Evolutionary conservation across 2,329 filamentous ascomycete genomes (phyloP), one percentile per base, ranked within the genome.

Genomic region (Epichloe hybrida): DNA sequence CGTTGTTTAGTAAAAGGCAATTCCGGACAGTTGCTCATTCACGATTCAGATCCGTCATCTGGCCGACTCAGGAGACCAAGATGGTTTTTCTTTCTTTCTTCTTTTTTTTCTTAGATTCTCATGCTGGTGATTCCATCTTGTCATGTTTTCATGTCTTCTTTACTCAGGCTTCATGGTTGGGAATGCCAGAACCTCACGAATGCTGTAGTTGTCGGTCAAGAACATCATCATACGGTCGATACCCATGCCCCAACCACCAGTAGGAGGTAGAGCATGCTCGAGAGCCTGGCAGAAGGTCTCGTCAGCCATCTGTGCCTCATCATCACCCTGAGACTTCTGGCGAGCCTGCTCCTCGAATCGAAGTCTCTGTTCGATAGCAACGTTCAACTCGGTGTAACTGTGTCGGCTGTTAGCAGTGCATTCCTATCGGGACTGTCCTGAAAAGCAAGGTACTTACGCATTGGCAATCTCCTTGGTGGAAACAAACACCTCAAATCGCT

Each of bases 401-500:
- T 5, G 6, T 6, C 4, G 21, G 21, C 3, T 23, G 38, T 55
- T 23, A 48, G 52, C 39, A 35, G 17, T 6, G 9, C 4, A 1
- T 11, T 4, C 3, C 31, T 9, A 3, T 4, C 31, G 8, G 31
- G 31, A 11, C 31, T 31, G 8, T 11, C 31, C 9, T 31, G 31
- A 11, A 31, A 11, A 11, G 31, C 8, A 9, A 31, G 6, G 8
- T 13, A 58, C 62, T 57, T 65, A 75, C 5, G 90, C 90, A 64
- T 98, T 97, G 62, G 84, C 85, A 59, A 97, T 96, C 67, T 97
- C 91, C 80, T 71, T 72, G 61, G 66, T 70, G 60, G 63, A 68
- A 17, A 96, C 93, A 59, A 98, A 98, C 11, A 88, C 90, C 72
- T 98, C 93, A 68, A 97, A 97, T 50, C 93, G 86, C 75, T 98